phyloP scores from a whole-genome alignment of 805 yeast genomes.

The Monosporozyma servazzii region DNA sequence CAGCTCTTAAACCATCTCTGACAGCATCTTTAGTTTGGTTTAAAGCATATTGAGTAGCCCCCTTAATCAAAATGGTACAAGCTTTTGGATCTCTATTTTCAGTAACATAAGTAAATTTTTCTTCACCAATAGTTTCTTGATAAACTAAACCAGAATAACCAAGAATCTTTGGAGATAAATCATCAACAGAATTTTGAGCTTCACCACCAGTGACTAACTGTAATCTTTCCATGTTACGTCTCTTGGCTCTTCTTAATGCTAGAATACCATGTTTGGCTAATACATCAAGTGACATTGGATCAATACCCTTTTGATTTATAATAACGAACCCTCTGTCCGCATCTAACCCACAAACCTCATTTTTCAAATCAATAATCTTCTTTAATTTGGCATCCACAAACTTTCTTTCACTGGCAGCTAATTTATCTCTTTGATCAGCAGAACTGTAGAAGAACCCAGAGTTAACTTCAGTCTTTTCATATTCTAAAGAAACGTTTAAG shows the following conservation, averaged over 20 bases:
- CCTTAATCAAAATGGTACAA: slow-evolving; percentile 85
- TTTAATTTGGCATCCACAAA: slow-evolving; percentile 90
- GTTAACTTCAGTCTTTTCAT: slow-evolving; percentile 96
- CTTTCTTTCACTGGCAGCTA: slow-evolving; percentile 85
- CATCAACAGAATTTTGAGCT: slow-evolving; percentile 96
- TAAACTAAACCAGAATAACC: slow-evolving; percentile 88
- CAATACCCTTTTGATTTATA: slow-evolving; percentile 96
- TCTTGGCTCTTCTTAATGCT: slow-evolving; percentile 94
- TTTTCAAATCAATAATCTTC: slow-evolving; percentile 87
- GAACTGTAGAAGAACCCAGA: slow-evolving; percentile 89
- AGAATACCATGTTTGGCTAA: slow-evolving; percentile 86
- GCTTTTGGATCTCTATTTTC: slow-evolving; percentile 84
- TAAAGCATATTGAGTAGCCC: slow-evolving; percentile 81
- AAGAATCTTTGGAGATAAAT: slow-evolving; percentile 63
- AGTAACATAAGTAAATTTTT: slow-evolving; percentile 91
- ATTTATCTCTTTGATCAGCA: slow-evolving; percentile 92
- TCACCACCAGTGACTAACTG: slow-evolving; percentile 95
- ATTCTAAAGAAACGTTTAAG: slow-evolving; percentile 88
- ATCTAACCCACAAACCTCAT: slow-evolving; percentile 76
- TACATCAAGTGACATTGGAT: slow-evolving; percentile 93
- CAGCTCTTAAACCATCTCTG: slow-evolving; percentile 93
- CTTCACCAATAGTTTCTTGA: slow-evolving; percentile 93
- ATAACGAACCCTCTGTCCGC: slow-evolving; percentile 76
- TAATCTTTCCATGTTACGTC: slow-evolving; percentile 98
- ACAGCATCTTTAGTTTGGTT: slow-evolving; percentile 95